phyloP scores from a whole-genome alignment of 1,284 basidiomycete genomes.

The Sporisorium sorghi region DNA sequence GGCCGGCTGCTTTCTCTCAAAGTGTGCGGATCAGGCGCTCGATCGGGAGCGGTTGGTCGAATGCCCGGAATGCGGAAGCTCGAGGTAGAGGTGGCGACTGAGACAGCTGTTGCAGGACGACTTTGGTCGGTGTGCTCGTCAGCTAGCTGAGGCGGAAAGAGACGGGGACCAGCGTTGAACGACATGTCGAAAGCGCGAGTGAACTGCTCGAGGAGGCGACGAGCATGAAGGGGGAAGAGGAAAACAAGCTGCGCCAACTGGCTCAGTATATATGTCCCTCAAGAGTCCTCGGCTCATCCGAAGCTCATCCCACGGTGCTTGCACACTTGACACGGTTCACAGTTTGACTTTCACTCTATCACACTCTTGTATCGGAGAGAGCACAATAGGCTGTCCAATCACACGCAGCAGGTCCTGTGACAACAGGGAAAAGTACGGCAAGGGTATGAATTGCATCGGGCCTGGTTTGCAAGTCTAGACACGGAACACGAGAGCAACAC shows the following conservation, averaged over 20 bases:
- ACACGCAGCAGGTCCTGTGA: slow-evolving; percentile 11
- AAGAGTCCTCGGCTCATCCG: slow-evolving; percentile 20
- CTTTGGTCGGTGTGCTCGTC: neutral
- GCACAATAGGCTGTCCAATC: too few species aligned
- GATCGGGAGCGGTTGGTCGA: neutral
- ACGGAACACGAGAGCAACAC: slow-evolving; percentile 67
- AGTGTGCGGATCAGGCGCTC: neutral
- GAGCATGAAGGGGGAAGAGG: neutral
- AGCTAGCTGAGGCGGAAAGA: neutral
- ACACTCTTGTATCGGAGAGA: too few species aligned
- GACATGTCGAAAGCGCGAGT: slow-evolving; percentile 5
- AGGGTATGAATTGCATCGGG: slow-evolving; percentile 27
- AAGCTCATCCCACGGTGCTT: slow-evolving; percentile 3
- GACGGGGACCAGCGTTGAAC: neutral
- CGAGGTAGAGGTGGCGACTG: slow-evolving; percentile 30
- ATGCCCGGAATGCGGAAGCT: slow-evolving; percentile 43
- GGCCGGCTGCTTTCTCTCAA: neutral
- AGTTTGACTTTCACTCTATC: too few species aligned
- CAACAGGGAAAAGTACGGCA: neutral
- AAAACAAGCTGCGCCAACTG: neutral
- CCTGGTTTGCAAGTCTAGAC: slow-evolving; percentile 25
- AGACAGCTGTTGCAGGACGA: slow-evolving; percentile 20
- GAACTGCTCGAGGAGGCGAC: neutral
- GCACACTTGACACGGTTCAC: neutral
- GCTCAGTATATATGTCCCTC: slow-evolving; percentile 21